A percentile compares a stretch with the other conserved stretches of the same genome.
These are phyloP conservation scores for Inonotus obliquus DNA, from an alignment of 1,284 basidiomycete species.

Conservation along the genomic window DNA sequence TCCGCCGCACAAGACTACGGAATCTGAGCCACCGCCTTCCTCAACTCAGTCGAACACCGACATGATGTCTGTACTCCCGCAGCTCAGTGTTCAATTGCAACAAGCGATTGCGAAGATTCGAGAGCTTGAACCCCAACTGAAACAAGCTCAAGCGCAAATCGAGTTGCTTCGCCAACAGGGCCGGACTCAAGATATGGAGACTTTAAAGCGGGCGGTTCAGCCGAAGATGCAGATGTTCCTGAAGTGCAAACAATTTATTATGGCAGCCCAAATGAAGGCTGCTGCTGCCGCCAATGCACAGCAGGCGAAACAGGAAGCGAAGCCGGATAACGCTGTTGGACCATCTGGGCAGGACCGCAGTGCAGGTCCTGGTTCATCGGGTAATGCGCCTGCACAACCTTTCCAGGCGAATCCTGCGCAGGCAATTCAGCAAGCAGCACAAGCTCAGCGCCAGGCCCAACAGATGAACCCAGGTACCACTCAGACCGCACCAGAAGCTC, in stretches of 20 bases:
- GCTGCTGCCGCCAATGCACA: neutral
- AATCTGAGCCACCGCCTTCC: neutral
- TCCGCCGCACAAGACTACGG: neutral
- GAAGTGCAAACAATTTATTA: neutral
- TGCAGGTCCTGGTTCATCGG: neutral
- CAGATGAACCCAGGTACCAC: constrained; percentile 15
- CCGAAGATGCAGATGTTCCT: neutral
- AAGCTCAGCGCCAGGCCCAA: constrained; percentile 7
- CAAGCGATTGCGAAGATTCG: neutral
- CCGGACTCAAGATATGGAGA: constrained; percentile 6
- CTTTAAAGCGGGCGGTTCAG: neutral
- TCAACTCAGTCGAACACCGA: neutral
- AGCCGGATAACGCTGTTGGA: constrained; percentile 1
- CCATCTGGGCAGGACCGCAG: neutral
- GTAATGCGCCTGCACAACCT: neutral
- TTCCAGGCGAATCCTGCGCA: neutral
- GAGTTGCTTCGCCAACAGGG: neutral
- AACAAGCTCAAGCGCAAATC: neutral
- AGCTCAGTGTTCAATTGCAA: neutral
- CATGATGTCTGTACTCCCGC: neutral
- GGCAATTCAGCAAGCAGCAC: constrained; percentile 3
- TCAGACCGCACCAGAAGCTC: constrained; percentile 17
- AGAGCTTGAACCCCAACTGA: constrained; percentile 5
- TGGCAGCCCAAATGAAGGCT: neutral
- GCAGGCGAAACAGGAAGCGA: neutral